Percentiles rank a stretch among this genome's conserved stretches.
Conservation (phyloP, 179 eudicot genomes). For the Drosera spatulata region DNA sequence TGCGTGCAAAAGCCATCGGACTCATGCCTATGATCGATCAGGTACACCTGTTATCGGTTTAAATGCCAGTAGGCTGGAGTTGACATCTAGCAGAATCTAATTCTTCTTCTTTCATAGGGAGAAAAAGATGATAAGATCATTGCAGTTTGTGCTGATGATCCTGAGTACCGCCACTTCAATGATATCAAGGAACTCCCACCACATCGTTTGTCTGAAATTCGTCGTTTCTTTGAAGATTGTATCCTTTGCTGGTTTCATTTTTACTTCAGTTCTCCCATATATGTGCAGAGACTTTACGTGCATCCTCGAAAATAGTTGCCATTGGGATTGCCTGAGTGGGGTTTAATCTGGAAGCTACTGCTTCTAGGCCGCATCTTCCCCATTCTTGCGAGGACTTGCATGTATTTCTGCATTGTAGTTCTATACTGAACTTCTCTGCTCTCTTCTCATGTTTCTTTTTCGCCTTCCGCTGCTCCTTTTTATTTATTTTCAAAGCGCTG, state of each 20-base stretch:
- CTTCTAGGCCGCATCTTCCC: no score
- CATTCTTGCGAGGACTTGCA: no score
- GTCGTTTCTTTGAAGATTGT: constrained; percentile 14
- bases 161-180: constrained; percentile 9
- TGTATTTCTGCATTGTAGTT: no score
- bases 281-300: neutral
- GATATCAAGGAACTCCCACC: constrained; percentile 15
- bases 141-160: constrained; percentile 16
- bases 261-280: neutral
- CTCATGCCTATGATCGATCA: constrained; percentile 3
- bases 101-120: neutral
- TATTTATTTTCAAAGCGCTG: neutral
- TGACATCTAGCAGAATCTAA: neutral
- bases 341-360: no score
- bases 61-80: neutral
- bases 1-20: constrained; percentile 3
- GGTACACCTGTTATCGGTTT: neutral
- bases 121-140: constrained; percentile 13
- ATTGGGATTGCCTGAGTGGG: no score
- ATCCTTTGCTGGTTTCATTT: neutral
- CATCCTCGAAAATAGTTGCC: no score
- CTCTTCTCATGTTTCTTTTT: neutral
- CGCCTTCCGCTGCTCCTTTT: neutral
- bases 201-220: constrained; percentile 11
- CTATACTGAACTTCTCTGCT: neutral